Evolutionary conservation across 305 asterid species (phyloP).

Genomic region (Solanum hybrid): DNA sequence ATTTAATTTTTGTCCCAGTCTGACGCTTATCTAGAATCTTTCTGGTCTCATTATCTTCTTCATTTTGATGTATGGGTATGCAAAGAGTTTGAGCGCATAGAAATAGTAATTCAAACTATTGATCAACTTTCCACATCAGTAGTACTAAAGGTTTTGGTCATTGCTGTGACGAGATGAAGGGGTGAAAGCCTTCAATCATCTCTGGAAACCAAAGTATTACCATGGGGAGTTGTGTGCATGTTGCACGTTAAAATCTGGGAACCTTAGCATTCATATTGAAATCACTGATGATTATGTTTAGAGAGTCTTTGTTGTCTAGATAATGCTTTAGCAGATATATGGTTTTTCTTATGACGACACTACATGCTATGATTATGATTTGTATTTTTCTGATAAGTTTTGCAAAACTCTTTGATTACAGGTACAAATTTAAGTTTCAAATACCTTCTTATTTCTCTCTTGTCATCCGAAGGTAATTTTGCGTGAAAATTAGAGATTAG

Average conservation of each 20-base stretch:
- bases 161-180: not conserved
- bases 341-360: not conserved
- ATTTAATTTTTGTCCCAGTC: not conserved
- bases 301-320: not conserved
- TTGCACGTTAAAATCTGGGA: not conserved
- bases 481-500: not conserved
- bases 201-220: not conserved
- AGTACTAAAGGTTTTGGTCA: not conserved
- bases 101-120: not conserved
- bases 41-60: not conserved
- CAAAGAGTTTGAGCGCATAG: not conserved
- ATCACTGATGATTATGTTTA: not conserved
- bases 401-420: conserved; percentile 19
- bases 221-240: not conserved
- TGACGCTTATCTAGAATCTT: not conserved
- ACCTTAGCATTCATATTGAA: not conserved
- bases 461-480: conserved; percentile 73
- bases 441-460: conserved; percentile 94
- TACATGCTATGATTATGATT: not conserved
- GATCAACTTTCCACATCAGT: not conserved
- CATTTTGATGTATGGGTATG: not conserved
- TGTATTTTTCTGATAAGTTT: not conserved
- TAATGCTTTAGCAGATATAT: not conserved
- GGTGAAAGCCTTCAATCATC: not conserved
- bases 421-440: conserved; percentile 92